These are phyloP conservation scores for Daedaleopsis nitida DNA, from an alignment of 768 basidiomycete species.

Conservation along the genomic window DNA sequence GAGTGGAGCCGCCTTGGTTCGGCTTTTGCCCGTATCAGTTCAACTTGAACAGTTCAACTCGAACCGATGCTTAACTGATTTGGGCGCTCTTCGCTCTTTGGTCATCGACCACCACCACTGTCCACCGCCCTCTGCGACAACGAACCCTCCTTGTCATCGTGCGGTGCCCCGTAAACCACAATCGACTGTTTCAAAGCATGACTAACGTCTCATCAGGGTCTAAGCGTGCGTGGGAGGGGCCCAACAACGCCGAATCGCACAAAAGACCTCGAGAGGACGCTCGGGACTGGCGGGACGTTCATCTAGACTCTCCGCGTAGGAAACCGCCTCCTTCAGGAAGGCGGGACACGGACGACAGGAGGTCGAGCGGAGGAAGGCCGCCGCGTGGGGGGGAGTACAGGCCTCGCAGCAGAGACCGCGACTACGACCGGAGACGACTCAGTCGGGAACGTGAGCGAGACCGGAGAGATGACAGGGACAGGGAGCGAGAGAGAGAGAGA, in stretches of 20 bases:
- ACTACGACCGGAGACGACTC: slow-evolving; percentile 31
- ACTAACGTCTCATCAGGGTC: slow-evolving; percentile 84
- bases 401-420: slow-evolving; percentile 38
- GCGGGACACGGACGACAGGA: slow-evolving; percentile 35
- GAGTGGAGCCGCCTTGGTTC: slow-evolving; percentile 1
- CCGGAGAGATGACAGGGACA: slow-evolving; percentile 23
- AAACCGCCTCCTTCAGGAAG: slow-evolving; percentile 31
- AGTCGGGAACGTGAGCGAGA: slow-evolving; percentile 36
- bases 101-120: slow-evolving; percentile 9
- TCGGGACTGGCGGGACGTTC: slow-evolving; percentile 72
- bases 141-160: slow-evolving; percentile 56
- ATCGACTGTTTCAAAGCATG: slow-evolving; percentile 47
- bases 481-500: slow-evolving; percentile 29
- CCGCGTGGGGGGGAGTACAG: slow-evolving; percentile 28
- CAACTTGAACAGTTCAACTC: background rate
- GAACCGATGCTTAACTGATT: slow-evolving; percentile 2
- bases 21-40: background rate
- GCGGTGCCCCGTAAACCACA: slow-evolving; percentile 79
- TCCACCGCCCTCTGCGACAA: slow-evolving; percentile 15
- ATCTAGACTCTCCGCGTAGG: slow-evolving; percentile 44
- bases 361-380: slow-evolving; percentile 30
- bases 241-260: slow-evolving; percentile 41
- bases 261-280: slow-evolving; percentile 62
- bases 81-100: background rate
- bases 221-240: slow-evolving; percentile 77